Percentiles rank a stretch among this genome's conserved stretches.
phyloP scores from a whole-genome alignment of 176 grass and related monocot species.

The Thalia dealbata region DNA sequence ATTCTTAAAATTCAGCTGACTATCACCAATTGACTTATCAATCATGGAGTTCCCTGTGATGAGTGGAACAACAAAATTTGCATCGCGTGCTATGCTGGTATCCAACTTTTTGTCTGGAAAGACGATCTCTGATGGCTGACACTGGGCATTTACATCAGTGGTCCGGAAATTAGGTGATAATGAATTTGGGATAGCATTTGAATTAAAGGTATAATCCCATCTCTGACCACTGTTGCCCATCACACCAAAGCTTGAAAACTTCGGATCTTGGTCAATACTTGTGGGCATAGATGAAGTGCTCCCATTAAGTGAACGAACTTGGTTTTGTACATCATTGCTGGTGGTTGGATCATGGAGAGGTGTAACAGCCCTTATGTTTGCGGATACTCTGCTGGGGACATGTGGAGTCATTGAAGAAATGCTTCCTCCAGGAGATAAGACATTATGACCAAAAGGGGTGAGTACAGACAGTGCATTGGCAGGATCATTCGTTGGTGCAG shows the following conservation, averaged over 20 bases:
- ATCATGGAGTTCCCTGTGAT: background rate
- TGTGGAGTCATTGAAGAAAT: slow-evolving; percentile 2
- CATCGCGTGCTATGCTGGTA: background rate
- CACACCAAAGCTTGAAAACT: slow-evolving; percentile 14
- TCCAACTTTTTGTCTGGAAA: background rate
- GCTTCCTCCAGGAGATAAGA: slow-evolving; percentile 8
- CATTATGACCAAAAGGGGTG: background rate
- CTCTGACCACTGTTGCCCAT: background rate
- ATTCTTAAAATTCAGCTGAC: background rate
- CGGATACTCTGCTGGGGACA: background rate
- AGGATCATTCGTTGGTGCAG: slow-evolving; percentile 26
- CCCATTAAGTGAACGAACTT: background rate
- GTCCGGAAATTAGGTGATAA: slow-evolving; percentile 25
- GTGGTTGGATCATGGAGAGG: background rate
- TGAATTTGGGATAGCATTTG: slow-evolving; percentile 14
- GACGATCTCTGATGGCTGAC: slow-evolving; percentile 1
- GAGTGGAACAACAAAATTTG: background rate
- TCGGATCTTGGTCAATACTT: slow-evolving; percentile 1
- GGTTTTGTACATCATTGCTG: background rate
- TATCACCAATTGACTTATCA: background rate
- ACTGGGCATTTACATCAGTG: slow-evolving; percentile 20
- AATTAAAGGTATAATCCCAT: background rate
- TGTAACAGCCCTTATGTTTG: background rate
- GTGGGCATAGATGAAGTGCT: slow-evolving; percentile 1
- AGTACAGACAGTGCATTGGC: background rate